A percentile compares a stretch with the other conserved stretches of the same genome.
phyloP scores from a whole-genome alignment of 2,329 filamentous ascomycete species.

The Fusarium newnesense region DNA sequence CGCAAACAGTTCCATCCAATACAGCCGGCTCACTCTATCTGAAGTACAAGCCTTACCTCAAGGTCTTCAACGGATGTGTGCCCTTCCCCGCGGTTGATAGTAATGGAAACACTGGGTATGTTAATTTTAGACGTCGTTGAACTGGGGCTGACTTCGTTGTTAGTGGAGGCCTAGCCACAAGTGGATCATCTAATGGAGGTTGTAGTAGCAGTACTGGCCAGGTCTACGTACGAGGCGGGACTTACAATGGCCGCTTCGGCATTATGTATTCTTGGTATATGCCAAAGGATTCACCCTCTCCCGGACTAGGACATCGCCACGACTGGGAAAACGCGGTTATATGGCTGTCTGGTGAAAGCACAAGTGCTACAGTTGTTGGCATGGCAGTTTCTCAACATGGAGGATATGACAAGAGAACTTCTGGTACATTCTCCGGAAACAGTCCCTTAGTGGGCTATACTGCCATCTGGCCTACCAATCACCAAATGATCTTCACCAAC shows the following conservation, averaged over 20 bases:
- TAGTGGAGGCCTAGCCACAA: conserved; percentile 49
- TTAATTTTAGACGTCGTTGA: not conserved
- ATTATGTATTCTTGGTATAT: conserved; percentile 61
- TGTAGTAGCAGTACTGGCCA: conserved; percentile 52
- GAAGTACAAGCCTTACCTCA: conserved; percentile 51
- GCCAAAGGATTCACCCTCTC: conserved; percentile 54
- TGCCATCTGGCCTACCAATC: conserved; percentile 47
- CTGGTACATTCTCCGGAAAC: conserved; percentile 41
- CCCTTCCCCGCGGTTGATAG: conserved; percentile 71
- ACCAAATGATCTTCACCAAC: conserved; percentile 51
- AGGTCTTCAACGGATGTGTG: conserved; percentile 69
- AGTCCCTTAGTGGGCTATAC: conserved; percentile 50
- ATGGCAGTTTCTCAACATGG: conserved; percentile 53
- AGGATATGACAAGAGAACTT: conserved; percentile 44
- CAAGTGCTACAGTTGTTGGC: conserved; percentile 45
- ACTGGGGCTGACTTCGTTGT: not conserved
- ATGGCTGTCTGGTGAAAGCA: conserved; percentile 42
- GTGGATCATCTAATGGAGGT: conserved; percentile 45
- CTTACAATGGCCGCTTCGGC: conserved; percentile 48
- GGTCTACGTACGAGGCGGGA: conserved; percentile 51
- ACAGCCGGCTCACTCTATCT: conserved; percentile 44
- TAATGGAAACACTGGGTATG: conserved; percentile 60
- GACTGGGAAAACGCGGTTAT: conserved; percentile 45
- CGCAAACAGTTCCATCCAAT: conserved; percentile 45
- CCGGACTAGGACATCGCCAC: conserved; percentile 45